Conservation (phyloP, 225 moss, liverwort and hornwort genomes). For the Physcomitrellopsis africana region DNA sequence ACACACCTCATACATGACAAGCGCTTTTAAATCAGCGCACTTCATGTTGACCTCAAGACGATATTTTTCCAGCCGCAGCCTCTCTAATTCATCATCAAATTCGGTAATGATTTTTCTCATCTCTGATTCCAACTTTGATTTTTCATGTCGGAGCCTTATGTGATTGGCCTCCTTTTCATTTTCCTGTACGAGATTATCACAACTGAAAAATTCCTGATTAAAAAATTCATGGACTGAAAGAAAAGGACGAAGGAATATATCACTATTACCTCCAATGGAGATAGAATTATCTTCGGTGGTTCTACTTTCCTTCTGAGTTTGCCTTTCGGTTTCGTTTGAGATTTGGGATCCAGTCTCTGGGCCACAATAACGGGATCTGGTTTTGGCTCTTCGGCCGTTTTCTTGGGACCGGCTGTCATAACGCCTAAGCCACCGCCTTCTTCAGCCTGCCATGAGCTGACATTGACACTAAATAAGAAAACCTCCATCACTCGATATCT, state of each 20-base stretch:
- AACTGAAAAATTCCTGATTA: slow-evolving; percentile 3
- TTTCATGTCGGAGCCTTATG: slow-evolving; percentile 81
- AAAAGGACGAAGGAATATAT: not conserved
- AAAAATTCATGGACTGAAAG: not conserved
- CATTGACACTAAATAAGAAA: slow-evolving; percentile 26
- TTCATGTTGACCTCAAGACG: slow-evolving; percentile 82
- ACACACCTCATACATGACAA: slow-evolving; percentile 77
- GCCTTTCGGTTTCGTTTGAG: slow-evolving; percentile 34
- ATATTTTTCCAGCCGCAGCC: slow-evolving; percentile 71
- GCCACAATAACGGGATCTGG: slow-evolving; percentile 33
- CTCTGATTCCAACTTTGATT: slow-evolving; percentile 64
- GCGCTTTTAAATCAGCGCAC: slow-evolving; percentile 84
- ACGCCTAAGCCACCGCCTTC: slow-evolving; percentile 77
- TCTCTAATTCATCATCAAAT: slow-evolving; percentile 77
- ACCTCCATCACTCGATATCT: not conserved
- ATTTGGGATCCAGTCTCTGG: slow-evolving; percentile 30
- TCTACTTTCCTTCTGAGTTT: slow-evolving; percentile 44
- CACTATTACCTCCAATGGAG: slow-evolving; percentile 63
- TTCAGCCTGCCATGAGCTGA: slow-evolving; percentile 58
- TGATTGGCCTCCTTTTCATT: slow-evolving; percentile 74
- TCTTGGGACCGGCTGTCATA: slow-evolving; percentile 69
- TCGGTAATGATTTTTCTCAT: slow-evolving; percentile 54
- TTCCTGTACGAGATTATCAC: slow-evolving; percentile 47
- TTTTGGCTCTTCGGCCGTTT: slow-evolving; percentile 61
- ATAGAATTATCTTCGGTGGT: slow-evolving; percentile 55